These are phyloP conservation scores for Cercophora samala DNA, from an alignment of 495 filamentous ascomycete species.

Conservation along the genomic window DNA sequence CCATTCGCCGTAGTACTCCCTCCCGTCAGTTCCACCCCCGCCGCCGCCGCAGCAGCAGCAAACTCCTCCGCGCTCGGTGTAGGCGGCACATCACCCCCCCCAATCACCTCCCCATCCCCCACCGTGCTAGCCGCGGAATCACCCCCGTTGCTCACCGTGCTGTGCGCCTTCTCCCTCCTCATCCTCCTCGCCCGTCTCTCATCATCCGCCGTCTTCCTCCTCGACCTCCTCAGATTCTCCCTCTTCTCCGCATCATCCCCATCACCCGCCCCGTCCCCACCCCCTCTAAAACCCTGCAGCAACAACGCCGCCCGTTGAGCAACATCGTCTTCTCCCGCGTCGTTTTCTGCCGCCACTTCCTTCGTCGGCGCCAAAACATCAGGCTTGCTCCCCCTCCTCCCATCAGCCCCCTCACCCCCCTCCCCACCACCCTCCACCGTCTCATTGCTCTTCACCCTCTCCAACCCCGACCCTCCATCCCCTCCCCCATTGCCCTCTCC, in stretches of 20 bases:
- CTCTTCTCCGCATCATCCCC: conserved; percentile 54
- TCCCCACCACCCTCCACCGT: conserved; percentile 32
- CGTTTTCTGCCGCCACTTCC: conserved; percentile 46
- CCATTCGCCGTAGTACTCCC: background rate
- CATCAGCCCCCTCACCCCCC: conserved; percentile 34
- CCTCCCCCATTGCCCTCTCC: conserved; percentile 27
- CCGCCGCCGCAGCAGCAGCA: conserved; percentile 18
- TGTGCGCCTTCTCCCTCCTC: conserved; percentile 51
- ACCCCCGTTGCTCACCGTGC: conserved; percentile 26
- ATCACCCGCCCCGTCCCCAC: conserved; percentile 53
- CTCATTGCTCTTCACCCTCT: conserved; percentile 20
- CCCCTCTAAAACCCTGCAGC: conserved; percentile 71
- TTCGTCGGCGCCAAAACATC: conserved; percentile 34
- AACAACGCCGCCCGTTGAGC: conserved; percentile 79
- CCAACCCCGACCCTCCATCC: conserved; percentile 42
- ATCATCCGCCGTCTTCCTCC: conserved; percentile 68
- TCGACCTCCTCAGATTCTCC: conserved; percentile 54
- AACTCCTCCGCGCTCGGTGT: conserved; percentile 21
- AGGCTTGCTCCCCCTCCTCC: conserved; percentile 35
- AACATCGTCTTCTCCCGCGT: conserved; percentile 67
- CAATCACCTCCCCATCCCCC: background rate
- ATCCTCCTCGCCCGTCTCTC: conserved; percentile 59
- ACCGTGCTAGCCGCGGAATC: conserved; percentile 7
- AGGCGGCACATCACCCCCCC: conserved; percentile 16
- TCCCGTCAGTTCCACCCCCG: conserved; percentile 5